A percentile compares a stretch with the other conserved stretches of the same genome.
Evolutionary conservation across 495 filamentous ascomycete species (phyloP).

Genomic region (Hyphodiscus hymeniophilus): DNA sequence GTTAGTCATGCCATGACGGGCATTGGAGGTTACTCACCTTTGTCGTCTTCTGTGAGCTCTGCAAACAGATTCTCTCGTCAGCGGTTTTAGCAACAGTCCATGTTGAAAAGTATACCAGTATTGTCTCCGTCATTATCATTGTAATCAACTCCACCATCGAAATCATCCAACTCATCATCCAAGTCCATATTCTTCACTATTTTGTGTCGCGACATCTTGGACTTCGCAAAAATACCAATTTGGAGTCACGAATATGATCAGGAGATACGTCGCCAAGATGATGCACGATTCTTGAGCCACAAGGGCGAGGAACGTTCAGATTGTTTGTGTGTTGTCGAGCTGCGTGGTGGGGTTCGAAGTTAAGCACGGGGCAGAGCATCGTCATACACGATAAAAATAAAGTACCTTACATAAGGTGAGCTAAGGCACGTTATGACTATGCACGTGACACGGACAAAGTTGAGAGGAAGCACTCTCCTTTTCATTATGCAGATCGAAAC

Average conservation of each 20-base stretch:
- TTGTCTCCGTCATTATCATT: slow-evolving; percentile 27
- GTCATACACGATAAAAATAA: background rate
- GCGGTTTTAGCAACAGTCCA: background rate
- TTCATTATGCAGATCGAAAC: too few species aligned
- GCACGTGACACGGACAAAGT: too few species aligned
- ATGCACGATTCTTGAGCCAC: too few species aligned
- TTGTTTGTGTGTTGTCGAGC: background rate
- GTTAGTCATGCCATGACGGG: slow-evolving; percentile 5
- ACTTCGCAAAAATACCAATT: background rate
- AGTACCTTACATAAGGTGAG: background rate
- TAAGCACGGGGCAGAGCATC: background rate
- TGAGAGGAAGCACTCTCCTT: too few species aligned
- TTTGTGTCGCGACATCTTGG: slow-evolving; percentile 54
- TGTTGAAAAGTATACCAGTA: background rate
- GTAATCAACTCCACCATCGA: slow-evolving; percentile 42
- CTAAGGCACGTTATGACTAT: too few species aligned
- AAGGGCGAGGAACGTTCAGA: too few species aligned
- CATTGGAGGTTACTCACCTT: slow-evolving; percentile 28
- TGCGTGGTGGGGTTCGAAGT: background rate
- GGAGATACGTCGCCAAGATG: too few species aligned
- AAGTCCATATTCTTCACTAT: slow-evolving; percentile 51
- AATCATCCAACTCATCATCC: slow-evolving; percentile 53
- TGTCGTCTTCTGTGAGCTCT: slow-evolving; percentile 53
- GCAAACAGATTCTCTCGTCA: slow-evolving; percentile 9
- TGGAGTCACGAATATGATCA: background rate